These are phyloP conservation scores for Rhododendron henanense DNA, from an alignment of 148 eudicot species.

Conservation along the genomic window DNA sequence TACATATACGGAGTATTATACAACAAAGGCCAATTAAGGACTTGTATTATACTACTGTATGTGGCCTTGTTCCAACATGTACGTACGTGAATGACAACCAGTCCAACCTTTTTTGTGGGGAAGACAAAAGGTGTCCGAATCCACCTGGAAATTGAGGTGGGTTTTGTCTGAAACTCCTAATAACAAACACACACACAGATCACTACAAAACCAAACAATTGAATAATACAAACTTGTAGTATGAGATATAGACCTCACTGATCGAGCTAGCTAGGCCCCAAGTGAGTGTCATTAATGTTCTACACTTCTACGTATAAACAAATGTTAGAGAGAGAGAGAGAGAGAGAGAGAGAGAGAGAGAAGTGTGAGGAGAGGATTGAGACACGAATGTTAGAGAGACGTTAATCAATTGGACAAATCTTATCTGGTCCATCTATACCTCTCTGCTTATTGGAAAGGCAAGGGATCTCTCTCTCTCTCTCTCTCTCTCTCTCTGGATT, in stretches of 20 bases:
- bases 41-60: not conserved
- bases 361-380: conserved; percentile 28
- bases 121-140: conserved; percentile 18
- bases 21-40: conserved; percentile 1
- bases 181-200: not conserved
- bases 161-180: conserved; percentile 20
- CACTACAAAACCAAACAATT: not conserved
- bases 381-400: conserved; percentile 23
- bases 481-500: not conserved
- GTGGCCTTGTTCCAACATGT: not conserved
- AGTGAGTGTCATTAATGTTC: conserved; percentile 10
- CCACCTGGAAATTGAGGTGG: conserved; percentile 39
- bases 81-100: not conserved
- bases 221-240: not conserved
- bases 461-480: conserved; percentile 9
- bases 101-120: conserved; percentile 10
- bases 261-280: not conserved
- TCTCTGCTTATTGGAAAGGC: conserved; percentile 15
- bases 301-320: too few relatives aligned
- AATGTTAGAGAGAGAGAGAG: not conserved
- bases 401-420: conserved; percentile 14
- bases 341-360: not conserved
- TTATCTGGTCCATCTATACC: conserved; percentile 22
- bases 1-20: not conserved
- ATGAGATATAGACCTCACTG: conserved; percentile 9